Evolutionary conservation across 2,329 filamentous ascomycete species (phyloP), one percentile per base, ranked within the genome.

Genomic region (Cladosporium velox): DNA sequence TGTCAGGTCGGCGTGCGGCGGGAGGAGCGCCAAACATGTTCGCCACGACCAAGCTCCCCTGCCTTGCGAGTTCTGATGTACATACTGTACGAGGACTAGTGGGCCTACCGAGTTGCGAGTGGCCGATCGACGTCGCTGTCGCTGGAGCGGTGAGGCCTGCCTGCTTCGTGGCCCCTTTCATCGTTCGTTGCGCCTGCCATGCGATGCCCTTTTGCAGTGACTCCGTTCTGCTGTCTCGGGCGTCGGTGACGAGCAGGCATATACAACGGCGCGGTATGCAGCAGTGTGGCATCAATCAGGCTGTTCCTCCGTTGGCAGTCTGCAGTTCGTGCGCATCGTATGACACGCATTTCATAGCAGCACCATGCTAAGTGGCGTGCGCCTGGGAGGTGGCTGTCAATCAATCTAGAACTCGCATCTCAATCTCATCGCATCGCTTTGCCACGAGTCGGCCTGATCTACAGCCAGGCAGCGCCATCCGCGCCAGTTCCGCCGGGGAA

Each of bases 71-170:
- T 30, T 26, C 35, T 41, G 35, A n/a, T 44, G 38, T 44, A 44
- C 38, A 52, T 28, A 52, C 49, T 52, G 49, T 28, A 52, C 49
- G 21, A 15, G 21, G 49, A 24, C 21, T 26, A n/a, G 54, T 38
- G n/a, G 18, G 54, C 30, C 54, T 58, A n/a, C 32, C 54, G 54
- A 58, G 30, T 57, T 26, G 11, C 49, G 21, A 58, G 54, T 38
- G 21, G 32, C 18, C 34, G 18, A 21, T 49, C 26, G 51, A 24
- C 51, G n/a, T 57, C 35, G 35, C 28, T 21, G 49, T 63, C 59
- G 44, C 44, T 30, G 15, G 49, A 55, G 69, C 69, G 69, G 69
- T 70, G 69, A 70, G 60, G 61, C 68, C 68, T 59, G 63, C 41
- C 30, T 49, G 67, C 47, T 51, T 68, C 64, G 63, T 65, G 38